A percentile compares a stretch with the other conserved stretches of the same genome.
Evolutionary conservation across 2,329 filamentous ascomycete species (phyloP).

Genomic region (Venturia carpophila): DNA sequence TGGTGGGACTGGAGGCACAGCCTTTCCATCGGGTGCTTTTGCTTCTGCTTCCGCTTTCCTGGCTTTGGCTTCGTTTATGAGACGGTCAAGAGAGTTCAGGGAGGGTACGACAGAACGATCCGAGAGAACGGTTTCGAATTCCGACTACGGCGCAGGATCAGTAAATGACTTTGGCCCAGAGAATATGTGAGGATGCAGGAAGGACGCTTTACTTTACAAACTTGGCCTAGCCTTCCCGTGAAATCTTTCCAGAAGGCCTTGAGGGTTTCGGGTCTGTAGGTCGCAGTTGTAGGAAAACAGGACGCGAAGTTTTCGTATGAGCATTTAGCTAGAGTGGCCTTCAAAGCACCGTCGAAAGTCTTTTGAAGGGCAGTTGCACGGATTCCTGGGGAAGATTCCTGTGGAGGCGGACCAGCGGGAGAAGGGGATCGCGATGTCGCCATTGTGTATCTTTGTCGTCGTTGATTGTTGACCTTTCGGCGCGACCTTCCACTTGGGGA

Average conservation of each 20-base stretch:
- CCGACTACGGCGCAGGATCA: slow-evolving; percentile 26
- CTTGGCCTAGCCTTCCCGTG: slow-evolving; percentile 49
- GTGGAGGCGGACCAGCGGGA: slow-evolving; percentile 45
- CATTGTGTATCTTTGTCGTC: background rate
- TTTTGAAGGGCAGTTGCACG: slow-evolving; percentile 53
- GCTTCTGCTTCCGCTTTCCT: slow-evolving; percentile 41
- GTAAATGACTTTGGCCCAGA: background rate
- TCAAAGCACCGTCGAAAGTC: slow-evolving; percentile 52
- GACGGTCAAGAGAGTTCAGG: slow-evolving; percentile 53
- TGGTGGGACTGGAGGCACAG: slow-evolving; percentile 29
- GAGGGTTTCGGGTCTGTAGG: slow-evolving; percentile 48
- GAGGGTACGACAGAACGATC: slow-evolving; percentile 50
- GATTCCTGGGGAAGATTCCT: slow-evolving; percentile 48
- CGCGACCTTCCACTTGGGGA: background rate
- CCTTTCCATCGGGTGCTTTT: slow-evolving; percentile 29
- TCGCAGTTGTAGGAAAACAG: slow-evolving; percentile 56
- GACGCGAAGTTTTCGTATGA: slow-evolving; percentile 54
- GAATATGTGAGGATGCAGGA: background rate
- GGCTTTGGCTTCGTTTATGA: slow-evolving; percentile 50
- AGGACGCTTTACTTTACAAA: slow-evolving; percentile 37
- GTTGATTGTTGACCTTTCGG: background rate
- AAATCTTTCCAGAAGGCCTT: slow-evolving; percentile 52
- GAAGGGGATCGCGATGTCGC: slow-evolving; percentile 37
- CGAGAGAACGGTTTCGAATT: slow-evolving; percentile 53
- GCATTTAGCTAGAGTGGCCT: slow-evolving; percentile 53